Percentiles rank a stretch among this genome's conserved stretches.
These are phyloP conservation scores for Lolium perenne DNA, from an alignment of 176 grass and related monocot genomes.

Conservation along the genomic window DNA sequence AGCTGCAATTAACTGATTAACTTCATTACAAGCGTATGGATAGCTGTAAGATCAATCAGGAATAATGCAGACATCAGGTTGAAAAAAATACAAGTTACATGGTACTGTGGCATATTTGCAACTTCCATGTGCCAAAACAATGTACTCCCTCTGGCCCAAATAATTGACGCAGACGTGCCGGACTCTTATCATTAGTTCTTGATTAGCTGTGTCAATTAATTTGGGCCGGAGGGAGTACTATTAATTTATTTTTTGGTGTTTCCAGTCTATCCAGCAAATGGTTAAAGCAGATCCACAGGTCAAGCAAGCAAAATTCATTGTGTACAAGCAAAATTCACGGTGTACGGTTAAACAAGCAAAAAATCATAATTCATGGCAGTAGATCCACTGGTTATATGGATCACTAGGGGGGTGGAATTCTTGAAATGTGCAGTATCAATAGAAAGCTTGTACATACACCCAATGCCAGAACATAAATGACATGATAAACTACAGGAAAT, in stretches of 20 bases:
- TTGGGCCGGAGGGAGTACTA: no score
- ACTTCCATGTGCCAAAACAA: conserved; percentile 23
- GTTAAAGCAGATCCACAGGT: no score
- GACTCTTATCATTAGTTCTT: no score
- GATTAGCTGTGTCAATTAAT: no score
- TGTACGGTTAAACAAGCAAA: no score
- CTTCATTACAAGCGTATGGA: background rate
- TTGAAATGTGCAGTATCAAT: background rate
- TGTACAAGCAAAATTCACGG: no score
- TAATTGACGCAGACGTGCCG: no score
- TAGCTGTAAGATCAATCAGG: background rate
- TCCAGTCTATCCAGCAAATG: no score
- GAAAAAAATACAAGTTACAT: background rate
- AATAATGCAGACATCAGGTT: background rate
- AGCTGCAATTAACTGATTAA: background rate
- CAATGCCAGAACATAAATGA: background rate
- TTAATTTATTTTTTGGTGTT: no score
- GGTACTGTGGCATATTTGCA: background rate
- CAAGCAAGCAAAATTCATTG: no score
- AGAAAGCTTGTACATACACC: background rate
- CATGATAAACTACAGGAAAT: background rate
- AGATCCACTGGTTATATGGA: background rate
- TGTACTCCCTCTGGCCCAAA: background rate
- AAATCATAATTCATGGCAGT: background rate
- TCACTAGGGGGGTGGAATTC: background rate